Percentiles rank a stretch among this genome's conserved stretches.
Conservation (phyloP, 768 basidiomycete genomes). For the Russula abietina region DNA sequence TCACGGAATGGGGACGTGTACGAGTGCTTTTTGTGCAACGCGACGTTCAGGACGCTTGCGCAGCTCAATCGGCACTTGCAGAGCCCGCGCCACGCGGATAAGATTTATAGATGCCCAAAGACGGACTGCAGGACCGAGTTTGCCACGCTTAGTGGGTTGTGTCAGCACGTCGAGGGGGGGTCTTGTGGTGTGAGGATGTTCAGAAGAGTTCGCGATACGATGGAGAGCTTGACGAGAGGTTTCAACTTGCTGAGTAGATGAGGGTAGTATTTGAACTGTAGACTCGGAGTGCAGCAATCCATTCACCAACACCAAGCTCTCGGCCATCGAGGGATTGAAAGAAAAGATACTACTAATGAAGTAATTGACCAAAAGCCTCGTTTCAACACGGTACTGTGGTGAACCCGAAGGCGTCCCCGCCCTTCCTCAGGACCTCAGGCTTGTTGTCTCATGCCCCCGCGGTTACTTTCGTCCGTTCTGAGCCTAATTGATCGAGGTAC, state of each 20-base stretch:
- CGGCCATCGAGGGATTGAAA: too few species aligned
- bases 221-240: constrained; percentile 9
- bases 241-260: not conserved
- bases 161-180: constrained; percentile 16
- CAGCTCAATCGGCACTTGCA: constrained; percentile 57
- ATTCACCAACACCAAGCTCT: too few species aligned
- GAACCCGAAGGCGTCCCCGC: too few species aligned
- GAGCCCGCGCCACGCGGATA: constrained; percentile 38
- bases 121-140: constrained; percentile 32
- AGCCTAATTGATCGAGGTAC: too few species aligned
- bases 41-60: constrained; percentile 35
- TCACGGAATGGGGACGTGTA: constrained; percentile 42
- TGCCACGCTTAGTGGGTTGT: constrained; percentile 13
- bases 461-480: too few species aligned
- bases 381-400: too few species aligned
- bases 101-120: constrained; percentile 17
- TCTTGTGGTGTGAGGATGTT: constrained; percentile 18
- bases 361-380: too few species aligned
- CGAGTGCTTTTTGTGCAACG: constrained; percentile 65
- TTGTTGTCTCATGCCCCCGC: too few species aligned
- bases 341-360: too few species aligned
- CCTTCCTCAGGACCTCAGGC: too few species aligned
- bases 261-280: not conserved
- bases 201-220: constrained; percentile 2
- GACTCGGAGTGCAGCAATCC: too few species aligned